phyloP scores from a whole-genome alignment of 2,329 filamentous ascomycete species.

The Fusarium newnesense region DNA sequence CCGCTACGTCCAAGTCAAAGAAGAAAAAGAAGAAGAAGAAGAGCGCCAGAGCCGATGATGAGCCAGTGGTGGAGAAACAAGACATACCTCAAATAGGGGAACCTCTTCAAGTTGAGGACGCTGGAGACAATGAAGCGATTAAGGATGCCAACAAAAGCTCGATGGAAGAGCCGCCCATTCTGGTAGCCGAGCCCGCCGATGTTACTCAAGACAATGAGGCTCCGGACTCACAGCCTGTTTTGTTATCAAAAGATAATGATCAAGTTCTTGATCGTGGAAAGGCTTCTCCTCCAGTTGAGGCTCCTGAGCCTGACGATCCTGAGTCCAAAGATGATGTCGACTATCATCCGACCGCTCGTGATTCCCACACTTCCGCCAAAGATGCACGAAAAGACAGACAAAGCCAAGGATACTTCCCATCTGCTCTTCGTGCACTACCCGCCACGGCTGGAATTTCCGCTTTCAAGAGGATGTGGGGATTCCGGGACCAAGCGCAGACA shows the following conservation, averaged over 20 bases:
- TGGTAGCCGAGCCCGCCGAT: neutral
- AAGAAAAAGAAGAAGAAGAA: constrained; percentile 48
- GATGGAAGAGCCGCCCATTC: neutral
- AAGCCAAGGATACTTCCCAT: constrained; percentile 36
- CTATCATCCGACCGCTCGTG: constrained; percentile 10
- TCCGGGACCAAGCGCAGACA: constrained; percentile 14
- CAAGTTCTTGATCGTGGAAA: constrained; percentile 10
- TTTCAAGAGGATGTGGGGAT: constrained; percentile 39
- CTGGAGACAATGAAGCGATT: constrained; percentile 2
- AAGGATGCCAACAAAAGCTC: neutral
- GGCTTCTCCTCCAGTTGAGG: neutral
- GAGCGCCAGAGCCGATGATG: constrained; percentile 24
- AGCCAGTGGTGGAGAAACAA: constrained; percentile 13
- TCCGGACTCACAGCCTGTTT: neutral
- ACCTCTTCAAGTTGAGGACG: neutral
- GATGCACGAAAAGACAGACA: constrained; percentile 20
- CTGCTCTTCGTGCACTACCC: constrained; percentile 34
- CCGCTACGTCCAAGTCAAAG: constrained; percentile 29
- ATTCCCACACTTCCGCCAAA: constrained; percentile 6
- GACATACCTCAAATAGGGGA: constrained; percentile 6
- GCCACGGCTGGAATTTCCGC: constrained; percentile 27
- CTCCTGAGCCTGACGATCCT: constrained; percentile 11
- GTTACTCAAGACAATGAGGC: neutral
- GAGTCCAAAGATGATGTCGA: constrained; percentile 11
- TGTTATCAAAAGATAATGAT: neutral